A percentile compares a stretch with the other conserved stretches of the same genome.
Evolutionary conservation across 768 basidiomycete genomes (phyloP).

Genomic region (Lenzites betulinus): DNA sequence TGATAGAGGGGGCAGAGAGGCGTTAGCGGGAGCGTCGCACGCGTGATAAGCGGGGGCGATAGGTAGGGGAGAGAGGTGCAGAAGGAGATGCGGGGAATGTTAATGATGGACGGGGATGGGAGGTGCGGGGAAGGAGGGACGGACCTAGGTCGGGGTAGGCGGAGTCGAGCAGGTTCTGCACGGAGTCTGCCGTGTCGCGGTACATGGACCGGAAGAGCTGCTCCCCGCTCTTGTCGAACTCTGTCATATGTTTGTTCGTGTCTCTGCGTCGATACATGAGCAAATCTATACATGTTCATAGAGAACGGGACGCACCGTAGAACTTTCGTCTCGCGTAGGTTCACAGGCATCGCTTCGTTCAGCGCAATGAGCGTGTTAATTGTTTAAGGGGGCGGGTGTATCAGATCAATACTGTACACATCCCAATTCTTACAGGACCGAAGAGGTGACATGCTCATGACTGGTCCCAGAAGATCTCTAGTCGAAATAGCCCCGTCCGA

Average conservation of each 20-base stretch:
- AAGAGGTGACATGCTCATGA: too few species aligned
- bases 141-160: slow-evolving; percentile 68
- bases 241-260: slow-evolving; percentile 42
- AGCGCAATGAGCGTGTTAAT: slow-evolving; percentile 60
- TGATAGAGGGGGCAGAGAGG: background rate
- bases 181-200: slow-evolving; percentile 52
- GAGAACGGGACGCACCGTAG: slow-evolving; percentile 43
- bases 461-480: too few species aligned
- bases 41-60: slow-evolving; percentile 1
- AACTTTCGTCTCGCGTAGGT: slow-evolving; percentile 47
- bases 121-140: slow-evolving; percentile 17
- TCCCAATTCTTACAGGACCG: too few species aligned
- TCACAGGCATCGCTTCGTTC: slow-evolving; percentile 52
- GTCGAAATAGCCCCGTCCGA: too few species aligned
- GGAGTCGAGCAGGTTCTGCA: slow-evolving; percentile 48
- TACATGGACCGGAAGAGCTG: slow-evolving; percentile 52
- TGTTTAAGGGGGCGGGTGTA: slow-evolving; percentile 36
- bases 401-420: background rate
- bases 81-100: background rate
- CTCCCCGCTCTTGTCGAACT: slow-evolving; percentile 45
- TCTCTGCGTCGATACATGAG: slow-evolving; percentile 37
- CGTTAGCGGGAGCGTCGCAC: background rate
- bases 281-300: background rate
- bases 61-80: background rate
- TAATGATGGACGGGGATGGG: background rate